Evolutionary conservation across 1,284 basidiomycete genomes (phyloP), one percentile per base, ranked within the genome.

Genomic region (Cutaneotrichosporon daszewskae): DNA sequence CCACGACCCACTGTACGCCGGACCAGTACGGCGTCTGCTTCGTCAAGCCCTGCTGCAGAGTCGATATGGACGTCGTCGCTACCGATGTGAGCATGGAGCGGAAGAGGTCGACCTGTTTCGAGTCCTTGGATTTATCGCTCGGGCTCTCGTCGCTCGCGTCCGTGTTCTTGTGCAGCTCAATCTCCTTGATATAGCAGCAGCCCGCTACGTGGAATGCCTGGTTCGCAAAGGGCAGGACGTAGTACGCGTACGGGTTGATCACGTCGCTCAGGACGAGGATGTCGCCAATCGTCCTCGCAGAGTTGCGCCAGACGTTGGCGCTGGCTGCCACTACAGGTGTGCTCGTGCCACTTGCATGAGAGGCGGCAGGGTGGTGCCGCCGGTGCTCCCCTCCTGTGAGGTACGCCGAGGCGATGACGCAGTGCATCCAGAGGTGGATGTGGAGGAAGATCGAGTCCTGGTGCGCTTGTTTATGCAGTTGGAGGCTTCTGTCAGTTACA

Each of bases 361-460:
- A n/a, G n/a, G n/a, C n/a, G n/a, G n/a, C n/a, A n/a, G n/a, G n/a
- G n/a, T n/a, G n/a, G n/a, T 18, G 29, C 29, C 12, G 32, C 26
- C 19, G 26, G 8, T 18, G 27, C 33, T 49, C 38, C 8, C 44
- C 37, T 12, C 47, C 48, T 16, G 49, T 53, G 20, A 53, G 37
- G 29, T 53, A 52, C 5, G 37, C 49, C 6, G 49, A 53, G 4
- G 55, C 59, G 3, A 59, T 47, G 26, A 60, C 58, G 10, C 53
- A 57, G 40, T 60, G 57, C 50, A 59, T 57, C 58, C 58, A 62
- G 23, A 62, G 44, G 41, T 62, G 60, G 4, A 60, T 33, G 24
- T 57, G 55, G 12, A 62, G 43, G 39, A 53, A 62, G 11, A 54
- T 55, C 1, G 53, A 33, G n/a, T 43, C 54, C 35, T 54, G 52